phyloP scores from a whole-genome alignment of 495 filamentous ascomycete species.

The Apodospora peruviana region DNA sequence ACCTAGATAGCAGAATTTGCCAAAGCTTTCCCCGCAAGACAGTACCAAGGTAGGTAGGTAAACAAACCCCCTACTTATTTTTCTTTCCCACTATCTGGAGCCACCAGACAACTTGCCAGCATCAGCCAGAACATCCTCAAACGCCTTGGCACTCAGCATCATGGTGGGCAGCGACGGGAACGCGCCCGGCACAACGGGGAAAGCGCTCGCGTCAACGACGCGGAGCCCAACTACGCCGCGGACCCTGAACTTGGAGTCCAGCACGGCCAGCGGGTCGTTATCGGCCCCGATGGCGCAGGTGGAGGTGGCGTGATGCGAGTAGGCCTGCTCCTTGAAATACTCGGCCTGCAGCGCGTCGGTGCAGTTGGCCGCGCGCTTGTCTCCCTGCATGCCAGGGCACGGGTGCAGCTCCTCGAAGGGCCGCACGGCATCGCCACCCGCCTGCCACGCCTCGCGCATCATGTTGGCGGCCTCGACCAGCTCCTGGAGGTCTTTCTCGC shows the following conservation, averaged over 20 bases:
- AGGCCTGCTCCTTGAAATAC: slow-evolving; percentile 43
- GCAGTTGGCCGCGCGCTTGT: slow-evolving; percentile 22
- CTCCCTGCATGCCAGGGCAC: slow-evolving; percentile 21
- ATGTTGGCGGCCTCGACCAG: slow-evolving; percentile 46
- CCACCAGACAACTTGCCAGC: too few species aligned
- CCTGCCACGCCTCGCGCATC: slow-evolving; percentile 36
- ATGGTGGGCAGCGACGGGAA: slow-evolving; percentile 57
- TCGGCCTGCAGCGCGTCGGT: slow-evolving; percentile 33
- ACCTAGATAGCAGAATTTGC: too few species aligned
- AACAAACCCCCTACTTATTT: too few species aligned
- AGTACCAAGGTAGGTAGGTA: too few species aligned
- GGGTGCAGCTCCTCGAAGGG: slow-evolving; percentile 40
- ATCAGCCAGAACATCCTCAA: slow-evolving; percentile 54
- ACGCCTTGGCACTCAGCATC: slow-evolving; percentile 59
- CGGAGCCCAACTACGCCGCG: slow-evolving; percentile 41
- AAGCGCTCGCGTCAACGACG: slow-evolving; percentile 52
- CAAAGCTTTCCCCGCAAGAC: too few species aligned
- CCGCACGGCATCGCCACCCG: slow-evolving; percentile 24
- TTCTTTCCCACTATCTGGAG: too few species aligned
- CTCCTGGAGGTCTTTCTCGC: slow-evolving; percentile 40
- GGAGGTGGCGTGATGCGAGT: slow-evolving; percentile 47
- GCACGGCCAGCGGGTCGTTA: slow-evolving; percentile 41
- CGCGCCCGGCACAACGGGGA: slow-evolving; percentile 51
- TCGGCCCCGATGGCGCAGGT: slow-evolving; percentile 45
- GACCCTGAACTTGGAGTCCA: slow-evolving; percentile 49